phyloP scores from a whole-genome alignment of 108 stramenopile genomes.

The Parietichytrium sp. region DNA sequence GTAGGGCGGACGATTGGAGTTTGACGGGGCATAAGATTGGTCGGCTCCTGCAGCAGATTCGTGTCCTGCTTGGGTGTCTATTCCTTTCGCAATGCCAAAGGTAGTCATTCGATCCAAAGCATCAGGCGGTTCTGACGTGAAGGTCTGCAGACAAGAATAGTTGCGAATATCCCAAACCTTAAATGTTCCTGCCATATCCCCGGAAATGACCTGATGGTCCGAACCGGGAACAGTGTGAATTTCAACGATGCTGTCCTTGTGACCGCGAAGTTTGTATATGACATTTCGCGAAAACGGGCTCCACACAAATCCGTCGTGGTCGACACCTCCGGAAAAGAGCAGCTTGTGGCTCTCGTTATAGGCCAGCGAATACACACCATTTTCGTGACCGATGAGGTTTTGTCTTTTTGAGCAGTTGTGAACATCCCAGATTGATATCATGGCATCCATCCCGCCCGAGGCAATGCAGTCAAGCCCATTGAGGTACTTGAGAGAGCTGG shows the following conservation, averaged over 20 bases:
- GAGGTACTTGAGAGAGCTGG: slow-evolving; percentile 53
- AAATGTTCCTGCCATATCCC: slow-evolving; percentile 51
- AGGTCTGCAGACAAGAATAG: slow-evolving; percentile 61
- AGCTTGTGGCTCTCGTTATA: slow-evolving; percentile 58
- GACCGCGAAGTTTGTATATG: slow-evolving; percentile 54
- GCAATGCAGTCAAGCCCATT: slow-evolving; percentile 57
- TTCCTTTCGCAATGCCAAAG: slow-evolving; percentile 4
- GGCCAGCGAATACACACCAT: slow-evolving; percentile 56
- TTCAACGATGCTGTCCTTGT: slow-evolving; percentile 57
- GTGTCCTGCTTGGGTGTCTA: slow-evolving; percentile 36
- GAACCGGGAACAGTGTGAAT: slow-evolving; percentile 56
- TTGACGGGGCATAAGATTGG: background rate
- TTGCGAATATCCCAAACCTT: slow-evolving; percentile 64
- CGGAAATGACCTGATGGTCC: slow-evolving; percentile 63
- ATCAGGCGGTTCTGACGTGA: slow-evolving; percentile 42
- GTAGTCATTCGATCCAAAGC: slow-evolving; percentile 43
- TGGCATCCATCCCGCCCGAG: slow-evolving; percentile 58
- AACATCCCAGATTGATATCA: slow-evolving; percentile 60
- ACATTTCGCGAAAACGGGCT: slow-evolving; percentile 61
- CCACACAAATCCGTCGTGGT: slow-evolving; percentile 65
- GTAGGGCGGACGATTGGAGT: slow-evolving; percentile 17
- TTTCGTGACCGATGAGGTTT: slow-evolving; percentile 54
- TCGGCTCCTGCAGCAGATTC: background rate
- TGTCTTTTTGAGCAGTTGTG: slow-evolving; percentile 57
- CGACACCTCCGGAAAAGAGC: slow-evolving; percentile 58